These are phyloP conservation scores for Apophysomyces variabilis DNA, from an alignment of 371 early-diverging fungal species.

Conservation along the genomic window DNA sequence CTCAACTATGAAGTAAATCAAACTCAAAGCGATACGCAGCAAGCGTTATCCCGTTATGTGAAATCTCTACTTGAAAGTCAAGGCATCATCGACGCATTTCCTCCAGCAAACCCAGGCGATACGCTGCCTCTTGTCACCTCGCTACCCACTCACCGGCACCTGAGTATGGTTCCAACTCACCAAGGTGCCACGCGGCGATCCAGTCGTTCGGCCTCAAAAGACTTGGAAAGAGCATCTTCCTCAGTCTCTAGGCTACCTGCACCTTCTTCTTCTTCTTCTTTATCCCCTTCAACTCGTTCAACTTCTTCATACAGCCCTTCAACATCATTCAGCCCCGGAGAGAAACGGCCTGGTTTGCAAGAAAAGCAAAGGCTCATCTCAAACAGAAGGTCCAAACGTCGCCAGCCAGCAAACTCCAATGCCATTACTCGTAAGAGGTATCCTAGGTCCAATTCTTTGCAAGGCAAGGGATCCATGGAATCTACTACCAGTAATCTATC, in stretches of 20 bases:
- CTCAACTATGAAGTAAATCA: constrained; percentile 29
- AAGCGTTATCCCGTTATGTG: constrained; percentile 33
- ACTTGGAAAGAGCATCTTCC: neutral
- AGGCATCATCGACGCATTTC: constrained; percentile 50
- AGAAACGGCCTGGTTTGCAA: neutral
- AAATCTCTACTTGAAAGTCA: constrained; percentile 40
- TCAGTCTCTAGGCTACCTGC: neutral
- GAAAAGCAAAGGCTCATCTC: neutral
- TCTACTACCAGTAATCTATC: neutral
- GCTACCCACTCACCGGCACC: constrained; percentile 43
- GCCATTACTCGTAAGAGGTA: neutral
- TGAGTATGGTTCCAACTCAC: constrained; percentile 44
- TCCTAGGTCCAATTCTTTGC: neutral
- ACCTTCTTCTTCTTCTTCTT: constrained; percentile 8
- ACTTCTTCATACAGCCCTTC: constrained; percentile 5
- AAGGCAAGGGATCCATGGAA: neutral
- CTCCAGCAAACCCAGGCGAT: constrained; percentile 27
- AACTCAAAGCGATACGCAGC: constrained; percentile 11
- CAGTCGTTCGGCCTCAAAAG: constrained; percentile 14
- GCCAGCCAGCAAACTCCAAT: neutral
- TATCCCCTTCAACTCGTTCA: neutral
- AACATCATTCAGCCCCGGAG: neutral
- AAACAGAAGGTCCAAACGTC: neutral
- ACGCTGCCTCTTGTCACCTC: constrained; percentile 33
- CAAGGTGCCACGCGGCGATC: constrained; percentile 22